Base-by-base conservation (phyloP, 106 monocot genomes). In the Phalaenopsis aphrodite region DNA sequence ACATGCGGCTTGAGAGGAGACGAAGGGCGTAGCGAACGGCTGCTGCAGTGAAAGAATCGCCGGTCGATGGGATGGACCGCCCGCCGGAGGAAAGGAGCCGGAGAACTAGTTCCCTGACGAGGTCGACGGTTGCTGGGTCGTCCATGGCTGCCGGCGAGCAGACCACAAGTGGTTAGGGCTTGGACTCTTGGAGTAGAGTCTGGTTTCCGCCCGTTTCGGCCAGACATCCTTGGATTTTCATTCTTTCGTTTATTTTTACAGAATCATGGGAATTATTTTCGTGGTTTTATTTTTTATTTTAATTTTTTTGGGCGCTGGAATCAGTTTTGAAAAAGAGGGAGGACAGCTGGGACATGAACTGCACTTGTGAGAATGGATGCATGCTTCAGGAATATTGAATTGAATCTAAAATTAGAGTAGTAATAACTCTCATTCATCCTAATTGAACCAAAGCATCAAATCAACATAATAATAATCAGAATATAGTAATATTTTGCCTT, bases 51-150 rank as follows among this genome's bases (percentile, higher is more conserved):
- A 82, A 72, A 69, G 80, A 41, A 38, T 72, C 78, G 61, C 36
- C 8, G 52, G 74, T 14, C 58, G 77, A 49, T 41, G 79, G 82
- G 46, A 61, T 39, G 57, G 79, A 42, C 57, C 85, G 81, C 18
- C 58, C 52, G 42, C 81, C 66, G 58, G 79, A 39, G 42, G 91
- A 81, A 81, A 88, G 78, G 64, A 98, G 92, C 43, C 91, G 91
- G 85, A 84, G 80, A 78, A 95, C 88, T 41, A 99, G 99, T 77
- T 99, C 95, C 43, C 73, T 82, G 78, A 94, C 86, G 55, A 99
- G 94, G 83, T 90, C 91, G 42, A 69, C 58, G 82, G 91, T 93
- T 79, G 88, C 81, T 66, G 84, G 85, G 80, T 97, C 94, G 65
- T 94, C 93, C 96, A 94, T 94, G 64, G 78, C 81, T 48, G 78